Evolutionary conservation across 257 asterid species (phyloP).

Genomic region (Cordia subcordata): DNA sequence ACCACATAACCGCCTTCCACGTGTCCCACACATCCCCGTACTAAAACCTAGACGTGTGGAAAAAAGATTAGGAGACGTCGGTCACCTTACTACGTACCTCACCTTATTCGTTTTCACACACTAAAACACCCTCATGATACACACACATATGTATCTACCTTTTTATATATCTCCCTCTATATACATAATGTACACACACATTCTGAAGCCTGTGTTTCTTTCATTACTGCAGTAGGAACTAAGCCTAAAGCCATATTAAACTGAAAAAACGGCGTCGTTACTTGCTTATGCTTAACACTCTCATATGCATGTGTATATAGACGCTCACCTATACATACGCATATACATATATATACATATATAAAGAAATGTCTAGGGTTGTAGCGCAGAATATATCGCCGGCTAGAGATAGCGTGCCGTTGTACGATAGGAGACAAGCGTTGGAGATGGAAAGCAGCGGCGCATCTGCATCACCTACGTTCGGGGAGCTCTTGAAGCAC

Average conservation of each 20-base stretch:
- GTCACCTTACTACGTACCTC: constrained; percentile 31
- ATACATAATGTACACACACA: no score
- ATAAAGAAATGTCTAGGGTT: constrained; percentile 22
- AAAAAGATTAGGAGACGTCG: constrained; percentile 54
- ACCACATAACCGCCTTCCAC: constrained; percentile 10
- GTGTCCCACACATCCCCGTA: constrained; percentile 4
- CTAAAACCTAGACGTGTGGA: constrained; percentile 40
- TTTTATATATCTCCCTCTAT: no score
- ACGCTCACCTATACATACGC: neutral
- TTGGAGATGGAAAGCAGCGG: constrained; percentile 15
- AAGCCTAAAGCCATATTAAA: no score
- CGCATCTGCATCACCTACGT: constrained; percentile 24
- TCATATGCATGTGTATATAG: no score
- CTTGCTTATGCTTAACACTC: no score
- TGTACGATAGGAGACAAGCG: constrained; percentile 19
- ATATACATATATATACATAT: no score
- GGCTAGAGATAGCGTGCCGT: constrained; percentile 7
- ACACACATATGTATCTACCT: neutral
- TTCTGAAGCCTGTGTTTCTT: no score
- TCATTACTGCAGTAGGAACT: no score
- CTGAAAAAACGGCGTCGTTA: no score
- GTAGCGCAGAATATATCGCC: constrained; percentile 26
- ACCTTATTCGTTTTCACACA: no score
- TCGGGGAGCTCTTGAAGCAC: constrained; percentile 31
- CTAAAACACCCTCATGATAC: no score